Conservation (phyloP, 2,329 filamentous ascomycete species). For the Epichloe festucae region DNA sequence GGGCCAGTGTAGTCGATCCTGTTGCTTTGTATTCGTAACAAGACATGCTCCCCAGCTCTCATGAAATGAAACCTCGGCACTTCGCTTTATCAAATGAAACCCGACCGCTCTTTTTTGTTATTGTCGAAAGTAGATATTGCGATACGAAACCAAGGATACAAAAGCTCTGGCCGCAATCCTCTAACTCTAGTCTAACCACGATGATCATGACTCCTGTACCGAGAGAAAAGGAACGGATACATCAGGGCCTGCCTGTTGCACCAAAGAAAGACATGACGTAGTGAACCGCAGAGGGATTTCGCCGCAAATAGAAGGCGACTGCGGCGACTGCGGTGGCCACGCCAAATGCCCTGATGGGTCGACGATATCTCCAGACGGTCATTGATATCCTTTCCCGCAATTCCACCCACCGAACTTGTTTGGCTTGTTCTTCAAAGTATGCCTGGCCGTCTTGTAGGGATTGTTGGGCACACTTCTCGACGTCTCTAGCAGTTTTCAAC, state of each 20-base stretch:
- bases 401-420: slow-evolving; percentile 58
- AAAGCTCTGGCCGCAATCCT: neutral
- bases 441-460: slow-evolving; percentile 51
- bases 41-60: neutral
- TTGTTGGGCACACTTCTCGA: slow-evolving; percentile 36
- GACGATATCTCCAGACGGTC: slow-evolving; percentile 50
- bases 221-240: neutral
- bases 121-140: neutral
- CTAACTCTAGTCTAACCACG: neutral
- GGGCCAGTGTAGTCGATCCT: neutral
- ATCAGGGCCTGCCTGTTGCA: neutral
- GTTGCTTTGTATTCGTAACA: neutral
- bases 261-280: slow-evolving; percentile 16
- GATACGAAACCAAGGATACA: neutral
- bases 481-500: slow-evolving; percentile 64
- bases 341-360: slow-evolving; percentile 47
- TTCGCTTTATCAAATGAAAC: neutral
- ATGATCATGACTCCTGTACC: neutral
- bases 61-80: no score
- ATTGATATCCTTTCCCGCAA: slow-evolving; percentile 15
- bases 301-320: slow-evolving; percentile 55
- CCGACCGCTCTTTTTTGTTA: neutral
- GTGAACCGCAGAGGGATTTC: slow-evolving; percentile 20
- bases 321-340: slow-evolving; percentile 54
- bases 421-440: slow-evolving; percentile 58